Percentiles rank a stretch among this genome's conserved stretches.
These are phyloP conservation scores for Austroboletus novae-zelandiae DNA, from an alignment of 1,284 basidiomycete genomes.

Conservation along the genomic window DNA sequence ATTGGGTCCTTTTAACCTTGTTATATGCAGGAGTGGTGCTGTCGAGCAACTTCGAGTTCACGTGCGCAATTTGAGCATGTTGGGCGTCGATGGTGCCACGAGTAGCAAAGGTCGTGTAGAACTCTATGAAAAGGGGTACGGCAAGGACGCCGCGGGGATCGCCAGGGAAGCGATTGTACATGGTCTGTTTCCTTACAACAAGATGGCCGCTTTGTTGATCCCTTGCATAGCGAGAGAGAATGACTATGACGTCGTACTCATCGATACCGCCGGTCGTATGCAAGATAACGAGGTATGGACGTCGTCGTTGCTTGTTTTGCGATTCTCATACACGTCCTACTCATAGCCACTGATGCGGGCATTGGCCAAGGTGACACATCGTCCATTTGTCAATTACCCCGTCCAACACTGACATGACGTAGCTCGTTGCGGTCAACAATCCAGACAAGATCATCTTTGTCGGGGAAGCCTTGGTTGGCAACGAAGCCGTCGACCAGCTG, in stretches of 20 bases:
- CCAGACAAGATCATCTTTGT: constrained; percentile 97
- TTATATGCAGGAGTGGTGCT: constrained; percentile 73
- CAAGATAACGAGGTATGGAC: constrained; percentile 88
- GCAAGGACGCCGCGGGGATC: constrained; percentile 97
- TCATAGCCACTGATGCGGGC: constrained; percentile 91
- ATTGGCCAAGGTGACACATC: constrained; percentile 74
- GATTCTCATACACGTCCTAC: constrained; percentile 1
- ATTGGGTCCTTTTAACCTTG: neutral
- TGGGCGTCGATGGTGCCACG: constrained; percentile 69
- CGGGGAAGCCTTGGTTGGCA: constrained; percentile 93
- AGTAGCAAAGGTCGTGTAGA: constrained; percentile 81
- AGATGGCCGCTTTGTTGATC: constrained; percentile 7
- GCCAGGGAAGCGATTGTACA: constrained; percentile 92
- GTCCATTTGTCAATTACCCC: neutral
- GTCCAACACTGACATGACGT: neutral
- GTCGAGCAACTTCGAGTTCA: constrained; percentile 98
- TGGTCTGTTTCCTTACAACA: constrained; percentile 47
- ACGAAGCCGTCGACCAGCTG: constrained; percentile 94
- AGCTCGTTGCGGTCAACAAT: constrained; percentile 88
- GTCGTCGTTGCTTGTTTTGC: neutral
- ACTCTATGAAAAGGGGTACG: constrained; percentile 95
- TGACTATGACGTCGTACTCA: constrained; percentile 90
- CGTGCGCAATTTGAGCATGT: constrained; percentile 90
- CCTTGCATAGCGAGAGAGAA: constrained; percentile 68
- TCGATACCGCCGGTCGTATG: constrained; percentile 98